phyloP scores from a whole-genome alignment of 139 green algal species.

The Dunaliella sp. region DNA sequence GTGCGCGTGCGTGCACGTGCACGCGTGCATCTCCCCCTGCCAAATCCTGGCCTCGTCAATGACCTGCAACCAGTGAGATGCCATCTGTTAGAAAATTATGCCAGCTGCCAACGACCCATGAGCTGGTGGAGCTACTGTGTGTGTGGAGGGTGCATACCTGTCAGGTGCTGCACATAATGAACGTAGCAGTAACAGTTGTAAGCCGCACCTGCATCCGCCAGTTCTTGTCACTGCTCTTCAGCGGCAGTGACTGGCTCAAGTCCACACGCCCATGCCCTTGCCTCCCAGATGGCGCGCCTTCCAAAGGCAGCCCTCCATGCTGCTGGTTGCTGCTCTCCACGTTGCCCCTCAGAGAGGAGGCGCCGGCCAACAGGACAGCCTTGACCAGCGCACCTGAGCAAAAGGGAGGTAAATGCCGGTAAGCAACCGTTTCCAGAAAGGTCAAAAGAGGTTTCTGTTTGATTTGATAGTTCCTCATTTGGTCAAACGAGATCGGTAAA shows the following conservation, averaged over 20 bases:
- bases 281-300: conserved; percentile 21
- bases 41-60: conserved; percentile 45
- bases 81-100: too few relatives aligned
- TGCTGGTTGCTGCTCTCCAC: not conserved
- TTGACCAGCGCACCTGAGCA: conserved; percentile 73
- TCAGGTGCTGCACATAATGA: too few relatives aligned
- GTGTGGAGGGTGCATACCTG: too few relatives aligned
- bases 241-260: conserved; percentile 50
- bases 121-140: too few relatives aligned
- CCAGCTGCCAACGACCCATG: too few relatives aligned
- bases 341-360: conserved; percentile 37
- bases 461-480: too few relatives aligned
- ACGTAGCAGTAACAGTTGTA: not conserved
- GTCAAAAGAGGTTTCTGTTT: too few relatives aligned
- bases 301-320: conserved; percentile 26
- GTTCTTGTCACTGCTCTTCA: conserved; percentile 31
- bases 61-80: too few relatives aligned
- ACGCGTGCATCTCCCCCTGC: conserved; percentile 29
- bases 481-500: too few relatives aligned
- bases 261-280: conserved; percentile 72
- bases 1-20: too few relatives aligned
- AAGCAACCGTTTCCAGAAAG: too few relatives aligned
- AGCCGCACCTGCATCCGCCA: conserved; percentile 33
- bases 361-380: conserved; percentile 72
- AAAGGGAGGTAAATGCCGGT: too few relatives aligned